Evolutionary conservation across 768 basidiomycete genomes (phyloP), one percentile per base, ranked within the genome.

Genomic region (Boletus pseudo-olivaceus): DNA sequence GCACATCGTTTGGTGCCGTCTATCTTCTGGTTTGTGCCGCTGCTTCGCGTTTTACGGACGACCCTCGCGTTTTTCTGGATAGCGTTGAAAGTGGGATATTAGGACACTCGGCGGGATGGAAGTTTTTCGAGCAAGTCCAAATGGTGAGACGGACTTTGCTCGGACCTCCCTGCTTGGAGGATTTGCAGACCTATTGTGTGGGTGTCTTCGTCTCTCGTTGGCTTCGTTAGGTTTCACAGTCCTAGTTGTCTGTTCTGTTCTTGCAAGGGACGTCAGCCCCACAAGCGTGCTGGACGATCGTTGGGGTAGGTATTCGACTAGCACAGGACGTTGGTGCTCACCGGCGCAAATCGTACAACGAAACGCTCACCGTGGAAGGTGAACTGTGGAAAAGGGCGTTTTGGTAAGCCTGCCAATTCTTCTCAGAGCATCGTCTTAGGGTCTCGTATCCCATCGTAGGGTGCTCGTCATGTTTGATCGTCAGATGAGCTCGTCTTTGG

Each of bases 1-100:
- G 88, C 51, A 50, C 74, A 1, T 62, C 72, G 0, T 91, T 93
- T 62, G 81, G 76, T 0, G 69, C 78, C 1, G 78, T 81, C 0
- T 78, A 90, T 26, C 73, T 93, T 6, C 75, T 90, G 1, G 80
- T 91, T 0, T 90, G 88, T 62, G 89, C 92, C 0, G 73, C 83
- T 19, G 90, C 78, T 3, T 74, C 88, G 0, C 78, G 84, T 35
- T 63, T 34, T 38, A 77, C 78, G 11, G 72, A 82, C 26, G 87
- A 92, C 62, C 77, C 75, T 1, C 74, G 85, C 10, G 81, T 84
- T 2, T 54, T 76, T 38, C 58, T 75, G 10, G 76, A 78, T 45
- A 37, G 32, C 3, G 32, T 51, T 1, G 75, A 71, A 10, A 19
- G 63, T 63, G 26, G 68, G 70, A 7, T 67, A 8, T 34, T 15